Conservation (phyloP, 1,284 basidiomycete genomes). For the Puccinia hordei region DNA sequence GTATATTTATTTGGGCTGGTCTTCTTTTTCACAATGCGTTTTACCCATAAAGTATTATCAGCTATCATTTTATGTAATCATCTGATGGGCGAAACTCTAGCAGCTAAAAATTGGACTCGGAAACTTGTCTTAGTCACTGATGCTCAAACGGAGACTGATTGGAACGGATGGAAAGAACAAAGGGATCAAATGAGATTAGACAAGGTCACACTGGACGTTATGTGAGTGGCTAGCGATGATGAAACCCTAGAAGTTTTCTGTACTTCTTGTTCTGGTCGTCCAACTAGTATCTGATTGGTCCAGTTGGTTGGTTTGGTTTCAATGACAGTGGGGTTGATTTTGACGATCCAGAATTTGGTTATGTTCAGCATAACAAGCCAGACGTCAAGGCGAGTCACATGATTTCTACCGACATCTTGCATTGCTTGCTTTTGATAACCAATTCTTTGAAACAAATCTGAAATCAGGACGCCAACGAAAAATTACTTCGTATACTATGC, state of each 20-base stretch:
- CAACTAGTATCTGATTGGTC: not conserved
- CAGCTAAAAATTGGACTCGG: constrained; percentile 32
- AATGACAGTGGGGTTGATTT: constrained; percentile 42
- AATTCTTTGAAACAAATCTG: not conserved
- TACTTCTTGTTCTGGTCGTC: not conserved
- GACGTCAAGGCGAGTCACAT: constrained; percentile 32
- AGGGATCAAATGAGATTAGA: constrained; percentile 18
- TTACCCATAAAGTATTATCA: constrained; percentile 15
- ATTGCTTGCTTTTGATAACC: not conserved
- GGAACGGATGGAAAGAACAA: constrained; percentile 35
- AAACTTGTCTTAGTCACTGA: constrained; percentile 41
- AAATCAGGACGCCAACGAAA: constrained; percentile 29
- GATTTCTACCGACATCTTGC: not conserved
- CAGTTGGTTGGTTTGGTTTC: not conserved
- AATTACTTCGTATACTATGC: constrained; percentile 11
- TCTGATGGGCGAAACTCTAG: constrained; percentile 32
- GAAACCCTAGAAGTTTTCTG: not conserved
- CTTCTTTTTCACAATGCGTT: not conserved
- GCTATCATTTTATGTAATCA: constrained; percentile 48
- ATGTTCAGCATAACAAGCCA: constrained; percentile 35
- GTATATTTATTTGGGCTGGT: constrained; percentile 3
- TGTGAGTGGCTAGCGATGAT: constrained; percentile 26
- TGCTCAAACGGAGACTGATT: constrained; percentile 18
- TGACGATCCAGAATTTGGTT: constrained; percentile 23
- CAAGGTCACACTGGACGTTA: constrained; percentile 17